These are phyloP conservation scores for Backusella tuberculispora DNA, from an alignment of 192 early-diverging fungal genomes.

Conservation along the genomic window DNA sequence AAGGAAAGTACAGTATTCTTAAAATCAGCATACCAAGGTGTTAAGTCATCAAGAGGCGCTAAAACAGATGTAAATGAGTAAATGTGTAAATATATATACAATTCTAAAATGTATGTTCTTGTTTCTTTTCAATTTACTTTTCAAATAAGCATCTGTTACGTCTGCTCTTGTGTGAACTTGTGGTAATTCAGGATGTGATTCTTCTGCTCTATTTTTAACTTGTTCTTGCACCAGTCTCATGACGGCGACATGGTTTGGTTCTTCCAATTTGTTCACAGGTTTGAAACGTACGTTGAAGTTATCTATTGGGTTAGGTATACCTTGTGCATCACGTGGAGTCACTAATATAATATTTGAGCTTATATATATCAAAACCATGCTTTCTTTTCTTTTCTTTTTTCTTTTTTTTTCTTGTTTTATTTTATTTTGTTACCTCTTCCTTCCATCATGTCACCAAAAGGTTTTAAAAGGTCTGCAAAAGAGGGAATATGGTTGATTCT, in stretches of 20 bases:
- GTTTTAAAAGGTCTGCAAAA: conserved; percentile 64
- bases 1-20: conserved; percentile 62
- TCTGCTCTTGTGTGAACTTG: conserved; percentile 40
- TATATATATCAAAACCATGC: neutral
- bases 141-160: conserved; percentile 53
- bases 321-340: conserved; percentile 62
- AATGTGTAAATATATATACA: neutral
- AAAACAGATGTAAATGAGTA: neutral
- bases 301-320: conserved; percentile 60
- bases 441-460: conserved; percentile 72
- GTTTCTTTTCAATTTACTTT: conserved; percentile 37
- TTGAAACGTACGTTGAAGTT: conserved; percentile 69
- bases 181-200: neutral
- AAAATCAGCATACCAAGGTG: conserved; percentile 89
- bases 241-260: conserved; percentile 50
- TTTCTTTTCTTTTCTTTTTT: neutral
- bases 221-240: conserved; percentile 53
- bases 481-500: conserved; percentile 60
- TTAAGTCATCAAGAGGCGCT: conserved; percentile 57
- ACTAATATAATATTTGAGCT: conserved; percentile 43
- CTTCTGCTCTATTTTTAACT: conserved; percentile 39
- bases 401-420: no score
- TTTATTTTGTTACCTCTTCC: conserved; percentile 59
- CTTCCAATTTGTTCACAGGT: conserved; percentile 57
- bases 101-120: neutral